These are phyloP conservation scores for Globisporangium sylvaticum DNA, from an alignment of 352 stramenopile genomes.

Conservation along the genomic window DNA sequence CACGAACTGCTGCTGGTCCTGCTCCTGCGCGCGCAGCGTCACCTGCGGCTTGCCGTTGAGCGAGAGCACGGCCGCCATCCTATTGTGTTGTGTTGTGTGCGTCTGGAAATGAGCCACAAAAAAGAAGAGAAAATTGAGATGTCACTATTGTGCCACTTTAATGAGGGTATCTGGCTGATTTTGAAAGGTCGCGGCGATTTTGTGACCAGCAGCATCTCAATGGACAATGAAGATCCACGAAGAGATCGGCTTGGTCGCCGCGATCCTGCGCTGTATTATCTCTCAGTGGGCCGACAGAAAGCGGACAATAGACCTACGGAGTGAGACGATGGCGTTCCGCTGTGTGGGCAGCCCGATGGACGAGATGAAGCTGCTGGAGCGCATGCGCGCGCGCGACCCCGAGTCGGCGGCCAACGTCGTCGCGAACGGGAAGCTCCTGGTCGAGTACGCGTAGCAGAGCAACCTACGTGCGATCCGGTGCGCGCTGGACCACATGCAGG, in stretches of 20 bases:
- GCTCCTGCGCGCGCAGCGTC: slow-evolving; percentile 22
- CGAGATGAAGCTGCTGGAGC: slow-evolving; percentile 59
- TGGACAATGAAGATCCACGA: background rate
- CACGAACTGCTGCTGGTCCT: slow-evolving; percentile 16
- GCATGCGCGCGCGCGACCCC: slow-evolving; percentile 35
- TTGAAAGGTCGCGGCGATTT: background rate
- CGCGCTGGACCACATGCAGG: slow-evolving; percentile 40
- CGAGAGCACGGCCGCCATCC: slow-evolving; percentile 42
- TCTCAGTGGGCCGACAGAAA: background rate
- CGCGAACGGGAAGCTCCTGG: slow-evolving; percentile 59
- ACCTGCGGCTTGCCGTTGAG: slow-evolving; percentile 57
- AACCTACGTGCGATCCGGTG: slow-evolving; percentile 47
- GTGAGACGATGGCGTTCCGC: slow-evolving; percentile 39
- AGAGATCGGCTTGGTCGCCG: background rate
- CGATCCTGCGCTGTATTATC: background rate
- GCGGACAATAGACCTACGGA: background rate
- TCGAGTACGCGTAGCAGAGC: slow-evolving; percentile 42
- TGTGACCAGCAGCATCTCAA: background rate
- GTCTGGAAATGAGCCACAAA: background rate
- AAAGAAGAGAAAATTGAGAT: background rate
- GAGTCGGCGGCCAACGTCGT: slow-evolving; percentile 54
- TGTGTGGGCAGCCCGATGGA: slow-evolving; percentile 32
- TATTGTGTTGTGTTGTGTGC: background rate
- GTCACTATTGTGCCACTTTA: background rate
- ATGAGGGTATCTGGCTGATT: background rate